These are phyloP conservation scores for Talaromyces funiculosus DNA, from an alignment of 2,329 filamentous ascomycete genomes.

Conservation along the genomic window DNA sequence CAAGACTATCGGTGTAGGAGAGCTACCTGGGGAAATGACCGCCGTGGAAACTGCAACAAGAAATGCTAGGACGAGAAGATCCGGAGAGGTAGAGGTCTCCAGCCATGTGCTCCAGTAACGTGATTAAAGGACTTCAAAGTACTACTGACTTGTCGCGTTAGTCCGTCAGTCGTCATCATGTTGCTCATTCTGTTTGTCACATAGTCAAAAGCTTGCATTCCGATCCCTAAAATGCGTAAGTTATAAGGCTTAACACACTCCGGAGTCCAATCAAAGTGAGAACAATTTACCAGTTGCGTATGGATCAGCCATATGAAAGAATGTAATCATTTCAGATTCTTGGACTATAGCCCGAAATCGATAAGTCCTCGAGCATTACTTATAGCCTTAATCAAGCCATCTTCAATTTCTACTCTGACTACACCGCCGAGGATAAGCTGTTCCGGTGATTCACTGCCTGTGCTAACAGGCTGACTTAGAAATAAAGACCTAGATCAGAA, in stretches of 20 bases:
- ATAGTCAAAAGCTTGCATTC: background rate
- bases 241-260: background rate
- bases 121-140: background rate
- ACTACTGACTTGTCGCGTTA: background rate
- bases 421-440: background rate
- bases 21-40: slow-evolving; percentile 1
- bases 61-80: slow-evolving; percentile 2
- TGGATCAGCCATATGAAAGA: background rate
- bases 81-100: slow-evolving; percentile 4
- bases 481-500: background rate
- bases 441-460: background rate
- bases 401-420: background rate
- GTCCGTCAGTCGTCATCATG: background rate
- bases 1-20: background rate
- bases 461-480: background rate
- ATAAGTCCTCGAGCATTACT: background rate
- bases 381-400: background rate
- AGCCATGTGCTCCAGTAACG: background rate
- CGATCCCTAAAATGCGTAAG: background rate
- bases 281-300: background rate
- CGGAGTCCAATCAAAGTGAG: too few species aligned
- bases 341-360: slow-evolving; percentile 1
- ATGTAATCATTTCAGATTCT: background rate
- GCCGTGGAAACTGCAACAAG: slow-evolving; percentile 1
- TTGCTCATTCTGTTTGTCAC: slow-evolving; percentile 4